Percentiles rank a stretch among this genome's conserved stretches.
Evolutionary conservation across 2,329 filamentous ascomycete species (phyloP).

Genomic region (Macroventuria anomochaeta): DNA sequence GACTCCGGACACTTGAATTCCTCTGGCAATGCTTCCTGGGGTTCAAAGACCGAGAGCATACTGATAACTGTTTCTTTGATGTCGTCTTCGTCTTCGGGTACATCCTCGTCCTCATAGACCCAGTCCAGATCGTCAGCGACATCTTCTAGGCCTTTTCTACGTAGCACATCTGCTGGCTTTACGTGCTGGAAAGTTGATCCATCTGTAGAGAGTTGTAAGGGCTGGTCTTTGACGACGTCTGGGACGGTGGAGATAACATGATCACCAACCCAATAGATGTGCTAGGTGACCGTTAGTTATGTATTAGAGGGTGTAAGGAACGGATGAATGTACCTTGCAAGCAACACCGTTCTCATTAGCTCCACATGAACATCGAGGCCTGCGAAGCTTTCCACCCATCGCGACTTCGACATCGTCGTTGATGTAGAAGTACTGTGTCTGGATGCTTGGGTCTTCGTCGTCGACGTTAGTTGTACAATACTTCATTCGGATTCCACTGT

Average conservation of each 20-base stretch:
- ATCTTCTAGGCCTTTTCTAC: conserved; percentile 32
- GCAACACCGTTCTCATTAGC: conserved; percentile 42
- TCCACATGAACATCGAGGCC: conserved; percentile 45
- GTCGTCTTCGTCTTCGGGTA: conserved; percentile 39
- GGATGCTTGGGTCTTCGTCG: conserved; percentile 27
- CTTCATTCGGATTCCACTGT: conserved; percentile 46
- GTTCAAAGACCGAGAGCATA: conserved; percentile 49
- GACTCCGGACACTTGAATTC: conserved; percentile 42
- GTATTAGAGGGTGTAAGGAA: no score
- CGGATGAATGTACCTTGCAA: conserved; percentile 41
- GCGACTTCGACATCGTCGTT: conserved; percentile 46
- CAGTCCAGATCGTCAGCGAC: conserved; percentile 41
- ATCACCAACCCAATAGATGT: conserved; percentile 49
- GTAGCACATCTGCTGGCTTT: conserved; percentile 39
- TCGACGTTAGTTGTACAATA: conserved; percentile 38
- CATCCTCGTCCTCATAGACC: conserved; percentile 37
- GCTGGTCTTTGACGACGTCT: conserved; percentile 29
- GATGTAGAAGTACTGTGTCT: conserved; percentile 44
- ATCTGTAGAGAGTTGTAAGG: conserved; percentile 40
- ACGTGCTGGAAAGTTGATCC: conserved; percentile 43
- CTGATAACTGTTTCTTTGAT: conserved; percentile 40
- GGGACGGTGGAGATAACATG: conserved; percentile 39
- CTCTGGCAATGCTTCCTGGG: conserved; percentile 41
- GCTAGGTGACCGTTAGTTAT: conserved; percentile 30
- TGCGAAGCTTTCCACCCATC: conserved; percentile 34